These are phyloP conservation scores for Leccinum pellstonianum DNA, from an alignment of 768 basidiomycete genomes.

Conservation along the genomic window DNA sequence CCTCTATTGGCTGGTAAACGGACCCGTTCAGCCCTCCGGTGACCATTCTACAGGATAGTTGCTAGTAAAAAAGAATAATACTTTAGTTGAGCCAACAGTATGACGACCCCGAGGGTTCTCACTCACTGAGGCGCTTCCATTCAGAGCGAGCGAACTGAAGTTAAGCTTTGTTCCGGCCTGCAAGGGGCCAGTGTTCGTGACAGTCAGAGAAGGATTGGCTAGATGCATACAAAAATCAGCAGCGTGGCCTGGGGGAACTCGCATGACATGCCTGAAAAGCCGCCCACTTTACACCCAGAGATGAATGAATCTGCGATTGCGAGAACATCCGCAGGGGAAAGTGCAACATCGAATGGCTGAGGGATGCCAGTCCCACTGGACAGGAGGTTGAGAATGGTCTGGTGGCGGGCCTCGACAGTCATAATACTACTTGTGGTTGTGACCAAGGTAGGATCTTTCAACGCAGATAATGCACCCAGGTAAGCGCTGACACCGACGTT, in stretches of 20 bases:
- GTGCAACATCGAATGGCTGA: constrained; percentile 66
- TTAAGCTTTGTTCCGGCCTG: constrained; percentile 58
- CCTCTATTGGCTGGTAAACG: constrained; percentile 54
- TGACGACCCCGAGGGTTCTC: constrained; percentile 32
- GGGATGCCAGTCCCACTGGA: constrained; percentile 58
- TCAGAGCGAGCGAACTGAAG: constrained; percentile 58
- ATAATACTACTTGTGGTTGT: constrained; percentile 70
- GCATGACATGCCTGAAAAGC: constrained; percentile 42
- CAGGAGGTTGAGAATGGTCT: constrained; percentile 72
- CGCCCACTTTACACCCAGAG: constrained; percentile 61
- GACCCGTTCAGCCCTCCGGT: constrained; percentile 57
- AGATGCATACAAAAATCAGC: neutral
- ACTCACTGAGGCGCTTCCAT: constrained; percentile 42
- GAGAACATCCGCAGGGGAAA: constrained; percentile 69
- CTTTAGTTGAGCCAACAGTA: constrained; percentile 8
- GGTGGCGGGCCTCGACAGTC: constrained; percentile 82
- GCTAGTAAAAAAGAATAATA: constrained; percentile 32
- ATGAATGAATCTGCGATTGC: constrained; percentile 69
- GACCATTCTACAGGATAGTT: constrained; percentile 74
- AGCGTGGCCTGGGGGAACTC: neutral
- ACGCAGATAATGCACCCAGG: constrained; percentile 65
- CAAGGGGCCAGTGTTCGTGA: constrained; percentile 64
- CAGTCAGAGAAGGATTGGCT: constrained; percentile 58
- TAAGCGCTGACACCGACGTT: constrained; percentile 75
- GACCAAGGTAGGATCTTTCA: constrained; percentile 59